These are phyloP conservation scores for Zymoseptoria tritici DNA, from an alignment of 2,329 filamentous ascomycete species.

Conservation along the genomic window DNA sequence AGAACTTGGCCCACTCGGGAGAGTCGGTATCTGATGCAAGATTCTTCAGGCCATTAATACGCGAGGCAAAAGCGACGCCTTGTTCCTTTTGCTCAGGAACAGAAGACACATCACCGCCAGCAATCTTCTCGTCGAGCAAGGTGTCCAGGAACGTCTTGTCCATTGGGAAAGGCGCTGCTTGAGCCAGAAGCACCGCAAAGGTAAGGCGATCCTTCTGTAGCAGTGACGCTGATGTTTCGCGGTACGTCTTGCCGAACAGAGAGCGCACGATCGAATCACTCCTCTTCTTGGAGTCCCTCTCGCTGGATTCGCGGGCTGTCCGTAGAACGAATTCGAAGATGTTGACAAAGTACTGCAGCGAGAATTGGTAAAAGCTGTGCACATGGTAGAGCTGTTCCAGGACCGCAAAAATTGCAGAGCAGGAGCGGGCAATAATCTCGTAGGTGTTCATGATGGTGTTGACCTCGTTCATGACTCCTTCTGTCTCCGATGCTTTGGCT, in stretches of 20 bases:
- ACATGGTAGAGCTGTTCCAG: constrained; percentile 95
- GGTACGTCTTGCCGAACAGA: constrained; percentile 84
- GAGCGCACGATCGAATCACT: constrained; percentile 87
- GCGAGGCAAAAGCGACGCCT: constrained; percentile 60
- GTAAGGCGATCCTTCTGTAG: constrained; percentile 93
- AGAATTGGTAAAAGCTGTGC: constrained; percentile 99
- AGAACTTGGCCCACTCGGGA: constrained; percentile 71
- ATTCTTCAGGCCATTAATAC: constrained; percentile 66
- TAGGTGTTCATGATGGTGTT: constrained; percentile 94
- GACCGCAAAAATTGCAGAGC: constrained; percentile 94
- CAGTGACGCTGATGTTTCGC: constrained; percentile 84
- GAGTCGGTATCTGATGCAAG: constrained; percentile 56
- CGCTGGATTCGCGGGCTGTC: constrained; percentile 68
- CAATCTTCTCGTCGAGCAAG: constrained; percentile 70
- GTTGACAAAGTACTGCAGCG: constrained; percentile 92
- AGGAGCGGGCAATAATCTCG: constrained; percentile 84
- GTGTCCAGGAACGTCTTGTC: constrained; percentile 81
- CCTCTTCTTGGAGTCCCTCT: constrained; percentile 50
- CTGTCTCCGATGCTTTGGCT: constrained; percentile 89
- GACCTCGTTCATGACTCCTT: constrained; percentile 96
- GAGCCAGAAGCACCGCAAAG: constrained; percentile 86
- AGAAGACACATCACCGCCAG: constrained; percentile 72
- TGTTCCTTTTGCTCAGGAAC: constrained; percentile 57
- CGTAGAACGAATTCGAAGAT: constrained; percentile 92
- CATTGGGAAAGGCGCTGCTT: constrained; percentile 94